phyloP scores from a whole-genome alignment of 164 flowering plant species.

The Platanus orientalis region DNA sequence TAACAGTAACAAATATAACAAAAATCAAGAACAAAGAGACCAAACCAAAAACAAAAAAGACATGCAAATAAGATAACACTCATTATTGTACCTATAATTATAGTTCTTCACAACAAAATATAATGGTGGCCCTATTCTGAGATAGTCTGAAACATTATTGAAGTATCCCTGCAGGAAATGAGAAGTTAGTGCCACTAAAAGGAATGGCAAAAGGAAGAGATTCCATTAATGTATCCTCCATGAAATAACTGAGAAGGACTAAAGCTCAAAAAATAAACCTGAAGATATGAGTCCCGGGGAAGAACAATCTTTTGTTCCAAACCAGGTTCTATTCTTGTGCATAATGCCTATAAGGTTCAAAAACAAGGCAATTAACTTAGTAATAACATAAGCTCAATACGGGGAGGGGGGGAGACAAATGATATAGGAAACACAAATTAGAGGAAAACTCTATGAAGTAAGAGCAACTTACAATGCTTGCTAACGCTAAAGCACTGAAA shows the following conservation, averaged over 20 bases:
- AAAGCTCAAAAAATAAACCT: constrained; percentile 43
- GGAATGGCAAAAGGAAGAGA: background rate
- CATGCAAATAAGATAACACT: background rate
- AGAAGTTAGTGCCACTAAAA: background rate
- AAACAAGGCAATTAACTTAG: constrained; percentile 8
- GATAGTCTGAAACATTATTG: constrained; percentile 71
- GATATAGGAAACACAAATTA: background rate
- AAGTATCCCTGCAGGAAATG: constrained; percentile 75
- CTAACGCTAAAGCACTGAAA: constrained; percentile 68
- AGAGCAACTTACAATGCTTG: constrained; percentile 81
- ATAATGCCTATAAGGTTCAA: constrained; percentile 54
- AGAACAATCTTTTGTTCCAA: constrained; percentile 92
- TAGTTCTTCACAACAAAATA: constrained; percentile 94
- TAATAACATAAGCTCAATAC: background rate
- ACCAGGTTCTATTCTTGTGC: constrained; percentile 94
- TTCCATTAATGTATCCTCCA: background rate
- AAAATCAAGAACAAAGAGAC: no score
- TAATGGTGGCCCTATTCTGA: constrained; percentile 91
- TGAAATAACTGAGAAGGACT: background rate
- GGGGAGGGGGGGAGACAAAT: background rate
- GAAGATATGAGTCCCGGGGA: constrained; percentile 95
- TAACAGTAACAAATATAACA: no score
- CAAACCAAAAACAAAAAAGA: background rate
- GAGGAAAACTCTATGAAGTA: background rate
- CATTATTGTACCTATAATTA: constrained; percentile 68